A percentile compares a stretch with the other conserved stretches of the same genome.
Evolutionary conservation across 768 basidiomycete species (phyloP).

Genomic region (Boletellus emodensis): DNA sequence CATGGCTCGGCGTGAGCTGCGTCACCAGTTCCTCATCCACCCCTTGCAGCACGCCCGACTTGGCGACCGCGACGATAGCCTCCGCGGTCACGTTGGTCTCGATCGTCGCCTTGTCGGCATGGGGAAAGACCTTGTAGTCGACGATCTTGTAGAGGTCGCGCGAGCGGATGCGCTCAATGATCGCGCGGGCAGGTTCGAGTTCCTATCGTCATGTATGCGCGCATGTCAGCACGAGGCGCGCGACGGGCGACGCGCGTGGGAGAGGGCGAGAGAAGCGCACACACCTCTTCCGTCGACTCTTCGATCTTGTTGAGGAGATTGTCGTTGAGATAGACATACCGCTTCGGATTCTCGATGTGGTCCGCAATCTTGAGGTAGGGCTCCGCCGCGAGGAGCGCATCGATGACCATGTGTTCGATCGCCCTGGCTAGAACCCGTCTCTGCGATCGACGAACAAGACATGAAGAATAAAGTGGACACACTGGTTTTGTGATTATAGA

Average conservation of each 20-base stretch:
- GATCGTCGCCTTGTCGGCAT: slow-evolving; percentile 27
- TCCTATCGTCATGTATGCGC: slow-evolving; percentile 37
- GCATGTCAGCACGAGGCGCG: no score
- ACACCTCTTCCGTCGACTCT: slow-evolving; percentile 36
- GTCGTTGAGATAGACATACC: slow-evolving; percentile 66
- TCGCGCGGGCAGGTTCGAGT: slow-evolving; percentile 51
- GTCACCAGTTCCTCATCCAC: slow-evolving; percentile 29
- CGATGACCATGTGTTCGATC: slow-evolving; percentile 83
- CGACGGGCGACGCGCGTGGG: no score
- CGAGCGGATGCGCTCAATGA: slow-evolving; percentile 56
- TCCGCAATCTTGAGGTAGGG: slow-evolving; percentile 56
- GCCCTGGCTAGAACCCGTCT: slow-evolving; percentile 49
- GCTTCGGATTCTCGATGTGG: slow-evolving; percentile 51
- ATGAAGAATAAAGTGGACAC: neutral
- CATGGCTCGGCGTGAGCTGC: slow-evolving; percentile 42
- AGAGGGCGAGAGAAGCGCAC: neutral
- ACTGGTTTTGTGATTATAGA: slow-evolving; percentile 81
- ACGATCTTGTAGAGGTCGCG: slow-evolving; percentile 71
- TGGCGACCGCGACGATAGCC: slow-evolving; percentile 43
- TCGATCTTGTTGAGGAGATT: slow-evolving; percentile 61
- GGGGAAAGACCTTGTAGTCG: slow-evolving; percentile 54
- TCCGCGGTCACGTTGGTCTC: slow-evolving; percentile 33
- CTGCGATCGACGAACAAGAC: neutral
- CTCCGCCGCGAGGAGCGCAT: slow-evolving; percentile 69
- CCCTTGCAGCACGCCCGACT: slow-evolving; percentile 21